These are phyloP conservation scores for Glycine tomentella DNA, from an alignment of 306 rosid species.

Conservation along the genomic window DNA sequence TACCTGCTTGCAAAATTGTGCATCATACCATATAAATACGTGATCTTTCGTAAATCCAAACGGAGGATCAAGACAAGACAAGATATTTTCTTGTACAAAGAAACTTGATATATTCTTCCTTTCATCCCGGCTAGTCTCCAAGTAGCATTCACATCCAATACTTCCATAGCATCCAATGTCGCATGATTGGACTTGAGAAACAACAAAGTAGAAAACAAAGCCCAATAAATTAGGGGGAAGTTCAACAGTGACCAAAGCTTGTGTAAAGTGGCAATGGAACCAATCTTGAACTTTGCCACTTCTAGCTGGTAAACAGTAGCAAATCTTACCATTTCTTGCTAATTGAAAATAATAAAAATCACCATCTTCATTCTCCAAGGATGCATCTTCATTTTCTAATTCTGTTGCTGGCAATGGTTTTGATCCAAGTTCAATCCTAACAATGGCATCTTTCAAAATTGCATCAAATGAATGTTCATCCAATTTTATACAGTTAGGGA, in stretches of 20 bases:
- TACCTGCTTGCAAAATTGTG: not conserved
- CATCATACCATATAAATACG: constrained; percentile 32
- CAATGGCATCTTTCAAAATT: not conserved
- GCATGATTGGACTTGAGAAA: no score
- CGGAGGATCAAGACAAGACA: not conserved
- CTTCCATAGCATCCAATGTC: no score
- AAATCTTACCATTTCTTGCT: not conserved
- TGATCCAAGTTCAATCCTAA: constrained; percentile 1
- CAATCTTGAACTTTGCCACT: not conserved
- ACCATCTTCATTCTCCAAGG: not conserved
- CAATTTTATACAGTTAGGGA: not conserved
- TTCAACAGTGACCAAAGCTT: not conserved
- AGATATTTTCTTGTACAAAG: no score
- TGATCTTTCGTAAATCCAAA: not conserved
- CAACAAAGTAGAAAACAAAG: no score
- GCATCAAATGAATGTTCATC: not conserved
- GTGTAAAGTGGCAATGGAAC: not conserved
- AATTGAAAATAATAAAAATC: not conserved
- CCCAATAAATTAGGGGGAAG: not conserved
- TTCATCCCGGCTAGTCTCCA: not conserved
- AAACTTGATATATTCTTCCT: not conserved
- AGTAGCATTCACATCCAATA: no score
- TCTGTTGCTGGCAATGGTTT: not conserved
- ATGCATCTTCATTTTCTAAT: not conserved
- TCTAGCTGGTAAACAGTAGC: constrained; percentile 7